Base-by-base conservation (phyloP, 2,329 filamentous ascomycete species). In the Pseudocercospora fuligena region DNA sequence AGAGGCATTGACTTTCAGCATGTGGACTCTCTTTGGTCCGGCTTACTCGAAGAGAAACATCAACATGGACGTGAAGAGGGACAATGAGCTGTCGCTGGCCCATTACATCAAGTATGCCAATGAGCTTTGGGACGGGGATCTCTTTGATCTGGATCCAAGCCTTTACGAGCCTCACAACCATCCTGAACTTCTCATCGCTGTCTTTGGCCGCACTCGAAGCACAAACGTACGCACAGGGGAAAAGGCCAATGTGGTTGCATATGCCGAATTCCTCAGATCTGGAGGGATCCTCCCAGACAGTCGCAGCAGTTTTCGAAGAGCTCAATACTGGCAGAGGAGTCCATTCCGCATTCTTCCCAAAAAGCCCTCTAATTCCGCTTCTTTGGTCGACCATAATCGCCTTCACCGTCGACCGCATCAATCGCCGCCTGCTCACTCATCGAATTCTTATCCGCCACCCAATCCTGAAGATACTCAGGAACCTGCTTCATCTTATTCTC, bases 381-480 rank as follows among this genome's bases (percentile, higher is more conserved):
- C 33, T 64, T 58, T 16, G 65, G 62, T 23, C 29, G 19, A 9
- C 64, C 64, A 59, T 62, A 66, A 27, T 66, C 64, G 19, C 64
- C 64, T 33, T 71, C 66, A 2, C 65, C 71, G 14, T 76, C 75
- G 51, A 77, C 66, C 43, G 76, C 75, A 67, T 78, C 74, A 33
- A 77, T 70, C 31, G 76, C 75, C 60, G 64, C 64, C 70, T 78
- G 75, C 74, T 78, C 77, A 61, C 73, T 76, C 68, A 74, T 65
- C 46, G 70, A 73, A 74, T 86, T 87, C 69, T 79, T 80, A 62
- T 80, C 79, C 59, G 82, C 79, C 57, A 87, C 79, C 76, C 84
- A 89, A 4, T 79, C 80, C 59, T 74, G 79, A 62, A 94, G 80
- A 79, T 93, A 88, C 67, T 78, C 82, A 8, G 92, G 91, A 19